A percentile compares a stretch with the other conserved stretches of the same genome.
phyloP scores from a whole-genome alignment of 768 basidiomycete species.

The Pleurotus sapidus region DNA sequence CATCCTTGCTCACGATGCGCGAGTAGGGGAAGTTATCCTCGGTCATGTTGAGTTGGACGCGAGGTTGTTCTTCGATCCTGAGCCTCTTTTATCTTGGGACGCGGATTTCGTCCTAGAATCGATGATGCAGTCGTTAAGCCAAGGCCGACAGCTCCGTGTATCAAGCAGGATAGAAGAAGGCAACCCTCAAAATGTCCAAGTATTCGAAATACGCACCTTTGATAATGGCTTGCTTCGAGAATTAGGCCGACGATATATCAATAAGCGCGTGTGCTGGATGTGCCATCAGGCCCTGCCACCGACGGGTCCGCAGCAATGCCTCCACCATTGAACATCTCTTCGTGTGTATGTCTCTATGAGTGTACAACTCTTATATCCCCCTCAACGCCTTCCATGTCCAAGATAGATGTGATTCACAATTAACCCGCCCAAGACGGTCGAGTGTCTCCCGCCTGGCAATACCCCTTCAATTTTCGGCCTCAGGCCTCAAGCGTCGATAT shows the following conservation, averaged over 20 bases:
- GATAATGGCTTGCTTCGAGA: neutral
- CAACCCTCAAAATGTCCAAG: neutral
- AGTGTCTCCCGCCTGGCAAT: no score
- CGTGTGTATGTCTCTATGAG: neutral
- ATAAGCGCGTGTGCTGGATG: neutral
- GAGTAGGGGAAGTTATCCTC: conserved; percentile 1
- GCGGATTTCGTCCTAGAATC: conserved; percentile 3
- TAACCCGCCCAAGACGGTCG: no score
- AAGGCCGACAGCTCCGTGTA: conserved; percentile 1
- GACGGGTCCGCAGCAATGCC: neutral
- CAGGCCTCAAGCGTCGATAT: no score
- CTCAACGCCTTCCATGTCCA: no score
- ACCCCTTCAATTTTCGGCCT: no score
- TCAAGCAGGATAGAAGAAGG: neutral
- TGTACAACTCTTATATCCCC: no score
- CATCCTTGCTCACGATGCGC: no score
- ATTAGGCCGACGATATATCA: neutral
- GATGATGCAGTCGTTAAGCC: neutral
- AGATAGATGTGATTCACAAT: no score
- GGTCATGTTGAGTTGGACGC: conserved; percentile 1
- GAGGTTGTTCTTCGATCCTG: neutral
- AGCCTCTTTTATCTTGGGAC: conserved; percentile 1
- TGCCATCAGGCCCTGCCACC: neutral
- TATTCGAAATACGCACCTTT: conserved; percentile 5
- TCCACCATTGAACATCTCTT: neutral